Evolutionary conservation across 1,284 basidiomycete genomes (phyloP), one percentile per base, ranked within the genome.

Genomic region (Ustilago tritici): DNA sequence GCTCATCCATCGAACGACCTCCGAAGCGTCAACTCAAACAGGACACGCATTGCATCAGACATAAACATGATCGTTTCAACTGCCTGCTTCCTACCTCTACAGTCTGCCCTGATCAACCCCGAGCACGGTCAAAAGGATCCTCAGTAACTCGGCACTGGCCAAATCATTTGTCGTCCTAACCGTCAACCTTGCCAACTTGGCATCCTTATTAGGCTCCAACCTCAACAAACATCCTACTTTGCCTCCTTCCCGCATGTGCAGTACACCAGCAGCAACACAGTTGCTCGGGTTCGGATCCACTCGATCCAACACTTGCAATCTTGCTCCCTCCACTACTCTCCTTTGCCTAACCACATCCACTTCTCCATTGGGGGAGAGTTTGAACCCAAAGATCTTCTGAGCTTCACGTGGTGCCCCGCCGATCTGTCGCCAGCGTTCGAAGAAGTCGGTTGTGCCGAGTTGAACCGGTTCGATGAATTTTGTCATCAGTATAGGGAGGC

Each of bases 401-500:
- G 93, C 91, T 88, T 99, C 97, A 63, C 95, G 90, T 31, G 95
- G 76, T 34, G 95, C 90, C 1, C 95, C 95, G 19, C 96, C 96
- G 66, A 99, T 98, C 82, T 98, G 88, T 87, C 95, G 95, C 97
- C 97, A 99, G 61, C 97, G 90, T 87, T 98, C 95, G 87, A 99
- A 99, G 89, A 99, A 99, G 79, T 96, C 93, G 0, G 90, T 88
- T 68, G 90, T 89, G 15, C 90, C 91, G 41, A 99, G 90, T 62
- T 92, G 92, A 63, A 98, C 95, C 41, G 93, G 93, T 85, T 98
- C 95, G 75, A 98, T 89, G 87, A 99, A 99, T 87, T 96, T 95
- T 52, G 92, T 92, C 74, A 97, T 84, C 59, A 94, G 90, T 75
- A 98, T 90, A 4, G 97, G 96, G 47, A 99, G 88, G 56, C 92